Evolutionary conservation across 805 yeast genomes (phyloP), one percentile per base, ranked within the genome.

Genomic region (Saturnispora dispora): DNA sequence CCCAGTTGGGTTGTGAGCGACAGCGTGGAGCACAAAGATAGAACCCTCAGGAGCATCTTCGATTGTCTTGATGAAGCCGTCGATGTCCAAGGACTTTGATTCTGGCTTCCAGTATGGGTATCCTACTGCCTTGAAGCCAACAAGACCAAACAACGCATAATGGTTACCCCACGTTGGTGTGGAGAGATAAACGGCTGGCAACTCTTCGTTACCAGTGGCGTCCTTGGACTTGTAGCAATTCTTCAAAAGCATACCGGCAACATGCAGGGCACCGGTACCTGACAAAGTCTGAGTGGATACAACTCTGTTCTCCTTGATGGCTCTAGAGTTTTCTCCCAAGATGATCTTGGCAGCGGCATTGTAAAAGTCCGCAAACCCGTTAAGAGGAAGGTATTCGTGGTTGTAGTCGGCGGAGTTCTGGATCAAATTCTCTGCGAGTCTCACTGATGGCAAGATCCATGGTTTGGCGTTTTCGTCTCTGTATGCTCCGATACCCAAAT

Each of bases 131-230:
- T 75, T 71, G 50, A 87, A 73, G 5, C 95, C 96, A 54, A 79
- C 73, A 50, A 77, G 71, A 58, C 77, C 74, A 66, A 90, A 93
- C 58, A 91, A 86, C 65, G 83, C 89, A 65, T 77, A 75, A 71
- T 91, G 99, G 73, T 93, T 93, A 49, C 93, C 96, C 99, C 99
- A 91, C n/a, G 98, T 89, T 58, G 99, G 99, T 53, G 77, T 71
- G 13, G 96, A 85, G 48, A 90, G 64, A 67, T 88, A 88, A 46
- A 90, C 74, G 25, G 73, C 69, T 53, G 65, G 73, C 17, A 41
- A 43, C 15, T 40, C 23, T 48, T 64, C 71, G 8, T 52, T 20
- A 10, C 22, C 50, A 59, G 51, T 7, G 10, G 65, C 70, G 23
- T 53, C 60, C 23, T 57, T 35, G 27, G 52, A 30, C 36, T 63